Evolutionary conservation across 2,329 filamentous ascomycete species (phyloP), one percentile per base, ranked within the genome.

Genomic region (Trichoderma sp.): DNA sequence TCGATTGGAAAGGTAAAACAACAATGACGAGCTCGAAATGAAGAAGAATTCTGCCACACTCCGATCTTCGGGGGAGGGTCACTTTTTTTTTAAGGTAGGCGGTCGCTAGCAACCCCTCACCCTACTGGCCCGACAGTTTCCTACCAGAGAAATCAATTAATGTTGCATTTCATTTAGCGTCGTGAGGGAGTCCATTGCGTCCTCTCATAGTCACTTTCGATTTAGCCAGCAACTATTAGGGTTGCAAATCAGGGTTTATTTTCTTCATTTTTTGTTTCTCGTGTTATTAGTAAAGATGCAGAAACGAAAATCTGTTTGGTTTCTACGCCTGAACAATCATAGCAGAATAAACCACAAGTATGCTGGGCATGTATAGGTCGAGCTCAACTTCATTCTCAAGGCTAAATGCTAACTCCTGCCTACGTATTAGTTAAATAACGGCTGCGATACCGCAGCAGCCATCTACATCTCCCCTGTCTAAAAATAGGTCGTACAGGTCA

Each of bases 21-120:
- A 61, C 18, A 30, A 5, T 26, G 10, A 28, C 11, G 37, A 14
- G 59, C 59, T 61, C 21, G 28, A 55, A 11, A 26, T 28, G 32
- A 56, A n/a, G 26, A 56, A 56, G 28, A 56, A 52, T 65, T 65
- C 49, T 65, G 61, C 61, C 49, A 21, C 28, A 39, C 30, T 56
- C 61, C 61, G 61, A 65, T 54, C 46, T 65, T 65, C 61, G 61
- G 59, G 37, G 39, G 61, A 49, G 43, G 43, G 21, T 26, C 59
- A 26, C 16, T 65, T 21, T 43, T 16, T 37, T 65, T 37, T 65
- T 21, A 26, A 32, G 21, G 61, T 65, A 65, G 46, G 61, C 61
- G 49, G 61, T 65, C 24, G 10, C 55, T 52, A 58, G 39, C 39
- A n/a, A n/a, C 39, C 39, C 39, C 32, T 43, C 39, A 43, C 39